Conservation (phyloP, 108 stramenopile species). For the Pseudonitzschia delicatissima region DNA sequence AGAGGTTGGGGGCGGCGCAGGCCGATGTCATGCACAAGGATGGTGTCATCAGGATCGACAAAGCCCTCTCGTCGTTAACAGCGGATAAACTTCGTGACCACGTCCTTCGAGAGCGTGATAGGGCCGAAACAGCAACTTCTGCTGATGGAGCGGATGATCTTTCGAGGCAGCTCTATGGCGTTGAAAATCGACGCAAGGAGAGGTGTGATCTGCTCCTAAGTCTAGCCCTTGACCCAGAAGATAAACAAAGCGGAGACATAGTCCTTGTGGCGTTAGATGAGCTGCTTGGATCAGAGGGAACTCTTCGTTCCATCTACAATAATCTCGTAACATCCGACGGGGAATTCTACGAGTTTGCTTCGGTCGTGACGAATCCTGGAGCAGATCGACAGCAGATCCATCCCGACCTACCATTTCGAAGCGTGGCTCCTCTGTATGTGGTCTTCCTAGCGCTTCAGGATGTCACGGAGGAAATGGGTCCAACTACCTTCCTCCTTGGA, state of each 20-base stretch:
- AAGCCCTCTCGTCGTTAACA: constrained; percentile 18
- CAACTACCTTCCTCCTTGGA: constrained; percentile 46
- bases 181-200: constrained; percentile 39
- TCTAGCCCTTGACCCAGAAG: constrained; percentile 25
- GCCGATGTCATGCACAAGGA: constrained; percentile 37
- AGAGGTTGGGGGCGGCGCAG: constrained; percentile 29
- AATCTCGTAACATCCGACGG: constrained; percentile 41
- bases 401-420: constrained; percentile 48
- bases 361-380: constrained; percentile 49
- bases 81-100: constrained; percentile 33
- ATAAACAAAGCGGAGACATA: background rate
- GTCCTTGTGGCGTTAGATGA: constrained; percentile 33
- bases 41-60: constrained; percentile 41
- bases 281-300: constrained; percentile 34
- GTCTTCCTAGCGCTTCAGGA: constrained; percentile 56
- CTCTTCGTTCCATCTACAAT: constrained; percentile 44
- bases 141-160: background rate
- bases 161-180: constrained; percentile 35
- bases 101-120: constrained; percentile 34
- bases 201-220: constrained; percentile 49
- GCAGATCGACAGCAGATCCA: constrained; percentile 47
- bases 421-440: constrained; percentile 48
- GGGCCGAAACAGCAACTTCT: constrained; percentile 26
- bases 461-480: constrained; percentile 57
- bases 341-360: constrained; percentile 59